These are phyloP conservation scores for Radiomyces spectabilis DNA, from an alignment of 192 early-diverging fungal species.

Conservation along the genomic window DNA sequence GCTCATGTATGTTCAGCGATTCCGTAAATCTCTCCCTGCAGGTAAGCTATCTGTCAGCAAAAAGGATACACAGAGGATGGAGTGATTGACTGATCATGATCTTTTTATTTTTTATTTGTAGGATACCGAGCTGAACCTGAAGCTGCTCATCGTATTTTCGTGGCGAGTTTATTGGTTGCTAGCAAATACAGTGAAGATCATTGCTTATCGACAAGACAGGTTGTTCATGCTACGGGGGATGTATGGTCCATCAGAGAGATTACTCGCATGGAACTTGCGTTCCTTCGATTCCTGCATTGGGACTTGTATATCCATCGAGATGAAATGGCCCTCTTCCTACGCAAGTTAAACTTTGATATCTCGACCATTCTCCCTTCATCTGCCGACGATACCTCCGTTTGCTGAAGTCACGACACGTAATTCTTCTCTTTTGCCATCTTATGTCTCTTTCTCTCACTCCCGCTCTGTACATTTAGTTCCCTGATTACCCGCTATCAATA, in stretches of 20 bases:
- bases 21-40: conserved; percentile 23
- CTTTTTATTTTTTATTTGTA: conserved; percentile 1
- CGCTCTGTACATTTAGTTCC: no score
- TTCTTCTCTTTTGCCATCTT: no score
- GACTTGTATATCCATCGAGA: conserved; percentile 16
- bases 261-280: conserved; percentile 29
- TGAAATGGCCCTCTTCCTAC: conserved; percentile 20
- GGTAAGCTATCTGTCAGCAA: conserved; percentile 9
- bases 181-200: conserved; percentile 32
- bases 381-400: no score
- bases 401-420: no score
- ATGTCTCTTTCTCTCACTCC: no score
- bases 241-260: conserved; percentile 35
- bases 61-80: not conserved
- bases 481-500: no score
- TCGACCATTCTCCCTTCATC: conserved; percentile 9
- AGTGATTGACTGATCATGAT: not conserved
- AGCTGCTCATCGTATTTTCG: conserved; percentile 33
- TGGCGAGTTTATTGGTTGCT: conserved; percentile 27
- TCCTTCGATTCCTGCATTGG: conserved; percentile 28
- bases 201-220: conserved; percentile 21
- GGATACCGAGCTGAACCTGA: conserved; percentile 28
- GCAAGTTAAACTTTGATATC: conserved; percentile 17
- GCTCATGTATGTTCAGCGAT: conserved; percentile 30
- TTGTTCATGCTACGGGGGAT: conserved; percentile 29